A percentile compares a stretch with the other conserved stretches of the same genome.
These are phyloP conservation scores for Rubroshorea leprosula DNA, from an alignment of 345 rosid species.

Conservation along the genomic window DNA sequence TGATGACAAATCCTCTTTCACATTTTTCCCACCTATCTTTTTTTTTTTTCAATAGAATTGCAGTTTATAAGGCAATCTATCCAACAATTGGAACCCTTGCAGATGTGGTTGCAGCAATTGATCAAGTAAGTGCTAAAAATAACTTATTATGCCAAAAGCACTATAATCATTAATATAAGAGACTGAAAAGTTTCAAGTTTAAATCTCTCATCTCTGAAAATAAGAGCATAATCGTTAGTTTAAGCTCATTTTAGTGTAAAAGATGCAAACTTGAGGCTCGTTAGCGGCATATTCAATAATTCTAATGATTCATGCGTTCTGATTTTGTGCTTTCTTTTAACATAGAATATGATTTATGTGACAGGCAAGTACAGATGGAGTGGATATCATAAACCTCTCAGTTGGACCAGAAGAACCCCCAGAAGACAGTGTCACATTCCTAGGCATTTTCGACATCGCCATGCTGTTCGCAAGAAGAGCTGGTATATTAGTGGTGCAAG, in stretches of 20 bases:
- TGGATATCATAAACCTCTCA: slow-evolving; percentile 56
- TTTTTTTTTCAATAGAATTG: slow-evolving; percentile 39
- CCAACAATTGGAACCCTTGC: slow-evolving; percentile 70
- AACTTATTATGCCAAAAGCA: neutral
- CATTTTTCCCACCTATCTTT: too few species aligned
- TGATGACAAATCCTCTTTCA: too few species aligned
- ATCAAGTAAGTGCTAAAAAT: slow-evolving; percentile 46
- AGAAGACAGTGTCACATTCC: slow-evolving; percentile 45
- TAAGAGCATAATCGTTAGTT: too few species aligned
- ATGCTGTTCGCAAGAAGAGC: slow-evolving; percentile 64
- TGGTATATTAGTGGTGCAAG: slow-evolving; percentile 80
- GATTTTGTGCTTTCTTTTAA: neutral
- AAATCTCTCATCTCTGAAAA: too few species aligned
- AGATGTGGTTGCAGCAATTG: slow-evolving; percentile 84
- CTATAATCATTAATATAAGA: too few species aligned
- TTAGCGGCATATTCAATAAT: too few species aligned
- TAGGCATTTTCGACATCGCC: slow-evolving; percentile 51
- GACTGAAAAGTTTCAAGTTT: too few species aligned
- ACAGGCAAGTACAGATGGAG: slow-evolving; percentile 69
- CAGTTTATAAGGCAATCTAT: slow-evolving; percentile 77
- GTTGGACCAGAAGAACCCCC: slow-evolving; percentile 79
- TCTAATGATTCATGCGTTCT: too few species aligned
- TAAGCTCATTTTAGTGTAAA: too few species aligned
- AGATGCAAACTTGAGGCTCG: too few species aligned
- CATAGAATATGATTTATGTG: neutral